Conservation (phyloP, 164 flowering plant genomes). For the Dillenia suffruticosa region DNA sequence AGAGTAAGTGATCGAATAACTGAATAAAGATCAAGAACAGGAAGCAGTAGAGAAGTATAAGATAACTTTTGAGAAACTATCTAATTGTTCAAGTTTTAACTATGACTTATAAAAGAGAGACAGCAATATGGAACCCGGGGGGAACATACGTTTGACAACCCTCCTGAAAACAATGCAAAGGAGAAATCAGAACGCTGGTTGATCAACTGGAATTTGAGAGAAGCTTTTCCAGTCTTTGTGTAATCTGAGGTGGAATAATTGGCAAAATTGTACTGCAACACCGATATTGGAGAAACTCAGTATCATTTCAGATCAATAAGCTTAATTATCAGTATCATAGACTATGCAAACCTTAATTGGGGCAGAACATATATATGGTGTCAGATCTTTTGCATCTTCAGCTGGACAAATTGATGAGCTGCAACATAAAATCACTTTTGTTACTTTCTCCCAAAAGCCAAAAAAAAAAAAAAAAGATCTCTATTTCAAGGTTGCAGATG, state of each 20-base stretch:
- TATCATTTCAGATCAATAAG: not conserved
- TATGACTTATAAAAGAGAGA: not conserved
- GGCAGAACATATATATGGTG: slow-evolving; percentile 47
- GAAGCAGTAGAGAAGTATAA: not conserved
- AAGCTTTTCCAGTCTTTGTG: slow-evolving; percentile 38
- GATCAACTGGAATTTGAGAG: slow-evolving; percentile 43
- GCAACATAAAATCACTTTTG: slow-evolving; percentile 15
- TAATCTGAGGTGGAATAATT: slow-evolving; percentile 29
- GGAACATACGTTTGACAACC: slow-evolving; percentile 35
- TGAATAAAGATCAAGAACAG: not conserved
- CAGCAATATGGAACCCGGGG: not conserved
- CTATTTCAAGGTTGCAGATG: no score
- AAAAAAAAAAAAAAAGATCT: not conserved
- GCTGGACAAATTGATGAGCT: slow-evolving; percentile 52
- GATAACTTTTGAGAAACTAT: not conserved
- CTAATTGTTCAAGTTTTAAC: not conserved
- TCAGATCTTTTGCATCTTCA: slow-evolving; percentile 18
- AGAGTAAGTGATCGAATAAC: not conserved
- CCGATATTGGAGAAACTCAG: not conserved
- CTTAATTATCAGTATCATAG: not conserved
- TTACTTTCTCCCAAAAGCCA: not conserved
- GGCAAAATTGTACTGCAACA: slow-evolving; percentile 36
- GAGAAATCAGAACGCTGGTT: slow-evolving; percentile 64
- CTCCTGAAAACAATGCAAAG: slow-evolving; percentile 53
- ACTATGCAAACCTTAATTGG: slow-evolving; percentile 48